These are phyloP conservation scores for Colletotrichum godetiae DNA, from an alignment of 2,329 filamentous ascomycete species.

Conservation along the genomic window DNA sequence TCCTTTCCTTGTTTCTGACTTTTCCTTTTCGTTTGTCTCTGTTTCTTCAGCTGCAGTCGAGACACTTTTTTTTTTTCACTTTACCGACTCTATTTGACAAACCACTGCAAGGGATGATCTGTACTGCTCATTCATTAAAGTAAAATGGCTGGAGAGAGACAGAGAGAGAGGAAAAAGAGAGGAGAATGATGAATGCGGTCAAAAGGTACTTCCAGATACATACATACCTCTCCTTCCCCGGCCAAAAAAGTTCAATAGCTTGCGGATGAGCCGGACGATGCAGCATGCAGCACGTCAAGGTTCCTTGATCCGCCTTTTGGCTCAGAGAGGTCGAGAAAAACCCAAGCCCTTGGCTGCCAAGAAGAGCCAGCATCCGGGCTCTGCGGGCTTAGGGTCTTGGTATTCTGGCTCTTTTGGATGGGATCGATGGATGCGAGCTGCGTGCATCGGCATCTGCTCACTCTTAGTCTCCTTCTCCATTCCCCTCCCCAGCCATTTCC, in stretches of 20 bases:
- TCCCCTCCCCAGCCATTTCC: background rate
- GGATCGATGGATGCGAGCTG: background rate
- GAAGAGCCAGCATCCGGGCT: slow-evolving; percentile 7
- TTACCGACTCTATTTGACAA: background rate
- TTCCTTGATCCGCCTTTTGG: slow-evolving; percentile 20
- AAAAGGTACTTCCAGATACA: slow-evolving; percentile 3
- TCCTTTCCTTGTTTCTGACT: background rate
- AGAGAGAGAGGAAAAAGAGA: background rate
- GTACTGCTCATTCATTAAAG: background rate
- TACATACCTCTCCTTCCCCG: background rate
- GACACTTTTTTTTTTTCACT: no score
- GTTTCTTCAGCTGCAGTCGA: background rate
- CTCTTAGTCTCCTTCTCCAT: background rate
- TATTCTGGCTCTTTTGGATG: background rate
- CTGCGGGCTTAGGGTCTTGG: slow-evolving; percentile 14
- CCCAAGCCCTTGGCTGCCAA: slow-evolving; percentile 30
- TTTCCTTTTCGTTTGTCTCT: background rate
- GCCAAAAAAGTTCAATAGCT: background rate
- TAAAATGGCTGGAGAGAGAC: background rate
- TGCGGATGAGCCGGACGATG: slow-evolving; percentile 31
- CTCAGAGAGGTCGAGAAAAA: background rate
- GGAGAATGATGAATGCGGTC: background rate
- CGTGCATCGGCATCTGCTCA: background rate
- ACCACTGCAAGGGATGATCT: background rate
- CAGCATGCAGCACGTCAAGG: slow-evolving; percentile 31